These are phyloP conservation scores for Proliferodiscus dingleyae DNA, from an alignment of 2,329 filamentous ascomycete species.

Conservation along the genomic window DNA sequence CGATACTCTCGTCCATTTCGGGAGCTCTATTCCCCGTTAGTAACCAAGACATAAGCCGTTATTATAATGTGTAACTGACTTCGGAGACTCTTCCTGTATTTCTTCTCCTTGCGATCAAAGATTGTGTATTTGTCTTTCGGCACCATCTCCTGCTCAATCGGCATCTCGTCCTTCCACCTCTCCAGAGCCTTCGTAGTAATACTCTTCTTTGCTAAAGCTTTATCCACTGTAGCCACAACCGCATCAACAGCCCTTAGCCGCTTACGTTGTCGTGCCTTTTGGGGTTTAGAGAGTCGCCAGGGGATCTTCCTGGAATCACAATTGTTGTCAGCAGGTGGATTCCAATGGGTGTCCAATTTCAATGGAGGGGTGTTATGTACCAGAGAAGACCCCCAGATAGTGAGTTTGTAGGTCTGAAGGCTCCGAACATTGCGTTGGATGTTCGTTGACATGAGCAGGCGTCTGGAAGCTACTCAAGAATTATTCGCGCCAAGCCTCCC, in stretches of 20 bases:
- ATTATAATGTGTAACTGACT: slow-evolving; percentile 62
- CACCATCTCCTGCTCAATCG: slow-evolving; percentile 90
- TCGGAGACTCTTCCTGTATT: slow-evolving; percentile 94
- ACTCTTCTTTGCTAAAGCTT: slow-evolving; percentile 69
- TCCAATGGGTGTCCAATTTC: not conserved
- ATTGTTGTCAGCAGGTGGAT: slow-evolving; percentile 14
- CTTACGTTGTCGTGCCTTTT: slow-evolving; percentile 81
- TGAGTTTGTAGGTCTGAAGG: slow-evolving; percentile 73
- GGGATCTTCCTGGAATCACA: slow-evolving; percentile 71
- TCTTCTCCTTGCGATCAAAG: slow-evolving; percentile 93
- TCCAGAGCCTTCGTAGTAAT: slow-evolving; percentile 72
- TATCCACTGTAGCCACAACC: slow-evolving; percentile 78
- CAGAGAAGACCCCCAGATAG: slow-evolving; percentile 79
- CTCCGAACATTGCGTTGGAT: slow-evolving; percentile 65
- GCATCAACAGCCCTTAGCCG: slow-evolving; percentile 80
- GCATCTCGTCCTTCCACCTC: slow-evolving; percentile 94
- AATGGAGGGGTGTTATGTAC: slow-evolving; percentile 44
- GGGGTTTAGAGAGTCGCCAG: slow-evolving; percentile 87
- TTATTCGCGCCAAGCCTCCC: slow-evolving; percentile 26
- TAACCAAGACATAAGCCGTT: not conserved
- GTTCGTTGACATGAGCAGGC: not conserved
- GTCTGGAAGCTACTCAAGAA: slow-evolving; percentile 17
- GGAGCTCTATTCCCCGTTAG: slow-evolving; percentile 53
- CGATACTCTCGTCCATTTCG: slow-evolving; percentile 93
- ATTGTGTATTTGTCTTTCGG: slow-evolving; percentile 97